Evolutionary conservation across 345 rosid genomes (phyloP), one percentile per base, ranked within the genome.

Genomic region (Cardamine resedifolia): DNA sequence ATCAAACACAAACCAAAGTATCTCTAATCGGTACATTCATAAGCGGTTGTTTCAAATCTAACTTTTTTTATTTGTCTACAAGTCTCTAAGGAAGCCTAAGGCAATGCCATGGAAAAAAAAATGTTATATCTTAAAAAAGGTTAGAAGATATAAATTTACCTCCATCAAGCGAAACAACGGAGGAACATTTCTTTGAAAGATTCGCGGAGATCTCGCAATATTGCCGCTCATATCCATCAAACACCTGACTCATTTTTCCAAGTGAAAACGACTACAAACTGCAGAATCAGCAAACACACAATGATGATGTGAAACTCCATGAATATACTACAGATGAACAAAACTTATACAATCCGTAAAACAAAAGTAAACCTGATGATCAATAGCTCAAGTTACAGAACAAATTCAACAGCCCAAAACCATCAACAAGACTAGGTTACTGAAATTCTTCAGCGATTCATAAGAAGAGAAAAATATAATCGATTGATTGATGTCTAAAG

Each of bases 151-250:
- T 47, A 3, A 27, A 26, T n/a, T 10, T 67, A 87, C 91, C 91
- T 87, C 89, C 89, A 59, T 69, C 79, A 28, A 83, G 83, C 10
- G 86, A 26, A 68, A 72, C 44, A 69, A 84, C 83, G 1, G 84
- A 65, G 20, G 87, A 80, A 74, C 91, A 85, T 34, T 87, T 83
- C 50, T 78, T 82, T 2, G 85, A 79, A 43, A 87, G 87, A 79
- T 74, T 82, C 4, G 91, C 85, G 0, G 91, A 87, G 60, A 87
- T 75, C 79, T 85, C 91, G 60, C 89, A 87, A 73, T 85, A 87
- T 63, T 83, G 87, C 12, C 91, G 80, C 75, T 85, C 87, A 64
- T 83, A 83, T 62, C 87, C 83, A 20, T 78, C 81, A 48, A 85
- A 85, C n/a, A 72, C 87, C 55, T 85, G 84, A 77, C 87, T 85